phyloP scores from a whole-genome alignment of 2,329 filamentous ascomycete genomes.

The Coniochaeta hoffmannii region DNA sequence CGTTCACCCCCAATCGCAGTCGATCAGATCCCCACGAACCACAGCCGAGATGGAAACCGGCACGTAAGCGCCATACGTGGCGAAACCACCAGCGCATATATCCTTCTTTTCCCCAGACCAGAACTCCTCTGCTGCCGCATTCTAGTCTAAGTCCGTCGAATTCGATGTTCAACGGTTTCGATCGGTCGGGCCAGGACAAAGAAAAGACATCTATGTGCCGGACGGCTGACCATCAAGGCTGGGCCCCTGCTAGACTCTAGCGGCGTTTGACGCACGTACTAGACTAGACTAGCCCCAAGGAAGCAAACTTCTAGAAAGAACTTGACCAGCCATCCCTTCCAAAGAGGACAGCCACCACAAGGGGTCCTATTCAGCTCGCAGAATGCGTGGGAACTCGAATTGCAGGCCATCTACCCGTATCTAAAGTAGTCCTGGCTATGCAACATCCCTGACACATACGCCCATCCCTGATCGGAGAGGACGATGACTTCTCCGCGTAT shows the following conservation, averaged over 20 bases:
- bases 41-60: no score
- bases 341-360: neutral
- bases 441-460: neutral
- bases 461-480: neutral
- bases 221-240: neutral
- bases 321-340: neutral
- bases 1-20: no score
- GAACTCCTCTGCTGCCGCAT: neutral
- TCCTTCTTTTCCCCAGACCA: neutral
- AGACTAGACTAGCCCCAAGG: neutral
- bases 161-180: neutral
- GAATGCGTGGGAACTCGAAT: no score
- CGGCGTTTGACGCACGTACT: no score
- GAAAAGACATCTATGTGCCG: neutral
- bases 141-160: neutral
- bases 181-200: neutral
- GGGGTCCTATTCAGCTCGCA: neutral
- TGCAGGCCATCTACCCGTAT: no score
- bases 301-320: slow-evolving; percentile 1
- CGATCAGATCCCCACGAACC: no score
- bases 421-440: neutral
- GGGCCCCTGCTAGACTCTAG: neutral
- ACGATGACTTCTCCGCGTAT: neutral
- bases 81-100: no score
- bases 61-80: no score